phyloP scores from a whole-genome alignment of 345 rosid genomes.

The Lumnitzera littorea region DNA sequence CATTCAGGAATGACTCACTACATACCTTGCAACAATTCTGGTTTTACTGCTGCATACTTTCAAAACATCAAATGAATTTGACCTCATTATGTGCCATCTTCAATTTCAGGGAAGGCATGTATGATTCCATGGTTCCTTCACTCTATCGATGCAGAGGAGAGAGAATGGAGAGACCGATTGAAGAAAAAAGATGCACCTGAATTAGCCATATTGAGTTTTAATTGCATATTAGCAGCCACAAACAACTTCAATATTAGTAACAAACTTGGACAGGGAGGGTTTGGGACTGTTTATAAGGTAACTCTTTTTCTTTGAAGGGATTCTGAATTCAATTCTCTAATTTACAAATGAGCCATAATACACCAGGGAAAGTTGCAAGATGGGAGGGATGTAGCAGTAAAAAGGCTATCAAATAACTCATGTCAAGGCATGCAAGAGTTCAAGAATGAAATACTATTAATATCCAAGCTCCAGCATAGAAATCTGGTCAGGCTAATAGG shows the following conservation, averaged over 20 bases:
- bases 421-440: conserved; percentile 53
- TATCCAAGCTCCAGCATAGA: conserved; percentile 48
- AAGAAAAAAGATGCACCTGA: no score
- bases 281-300: conserved; percentile 7
- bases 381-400: conserved; percentile 49
- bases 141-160: no score
- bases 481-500: conserved; percentile 54
- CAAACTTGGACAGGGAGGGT: conserved; percentile 11
- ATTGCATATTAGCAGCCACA: neutral
- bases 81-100: no score
- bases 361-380: conserved; percentile 36
- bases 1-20: no score
- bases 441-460: conserved; percentile 44
- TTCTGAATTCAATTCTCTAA: conserved; percentile 3
- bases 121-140: no score
- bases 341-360: neutral
- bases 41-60: no score
- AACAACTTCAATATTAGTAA: neutral
- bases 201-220: no score
- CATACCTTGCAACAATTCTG: no score
- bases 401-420: conserved; percentile 43
- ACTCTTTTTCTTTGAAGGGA: neutral
- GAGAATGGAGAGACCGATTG: no score
- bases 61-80: no score
- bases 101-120: no score